phyloP scores from a whole-genome alignment of 2,329 filamentous ascomycete genomes.

The Emergomyces orientalis region DNA sequence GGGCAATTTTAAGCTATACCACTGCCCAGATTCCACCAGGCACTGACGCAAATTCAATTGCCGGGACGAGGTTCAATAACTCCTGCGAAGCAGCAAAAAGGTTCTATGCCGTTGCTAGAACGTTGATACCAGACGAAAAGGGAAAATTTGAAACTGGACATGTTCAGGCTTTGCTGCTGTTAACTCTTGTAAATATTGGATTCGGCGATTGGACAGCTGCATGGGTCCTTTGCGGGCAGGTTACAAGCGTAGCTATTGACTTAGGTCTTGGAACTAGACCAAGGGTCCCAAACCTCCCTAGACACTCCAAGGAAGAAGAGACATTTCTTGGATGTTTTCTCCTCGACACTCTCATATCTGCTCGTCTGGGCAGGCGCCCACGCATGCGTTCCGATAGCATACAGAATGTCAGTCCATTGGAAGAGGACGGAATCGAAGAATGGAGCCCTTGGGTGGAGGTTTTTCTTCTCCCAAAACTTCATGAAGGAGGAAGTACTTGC shows the following conservation, averaged over 20 bases:
- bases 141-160: conserved; percentile 35
- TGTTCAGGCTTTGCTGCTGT: conserved; percentile 36
- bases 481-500: conserved; percentile 23
- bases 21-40: conserved; percentile 24
- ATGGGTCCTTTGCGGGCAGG: conserved; percentile 46
- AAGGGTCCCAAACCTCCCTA: neutral
- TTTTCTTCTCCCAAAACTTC: conserved; percentile 23
- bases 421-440: conserved; percentile 61
- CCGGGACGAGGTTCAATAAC: conserved; percentile 1
- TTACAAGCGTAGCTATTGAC: conserved; percentile 40
- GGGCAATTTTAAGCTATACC: conserved; percentile 38
- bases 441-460: conserved; percentile 62
- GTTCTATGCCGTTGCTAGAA: conserved; percentile 29
- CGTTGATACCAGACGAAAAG: conserved; percentile 32
- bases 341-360: conserved; percentile 44
- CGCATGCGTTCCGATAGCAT: conserved; percentile 45
- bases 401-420: conserved; percentile 40
- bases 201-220: conserved; percentile 41
- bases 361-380: conserved; percentile 37
- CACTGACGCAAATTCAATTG: neutral
- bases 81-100: conserved; percentile 22
- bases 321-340: conserved; percentile 45
- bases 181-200: conserved; percentile 44
- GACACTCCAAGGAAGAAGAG: conserved; percentile 35
- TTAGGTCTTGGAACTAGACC: conserved; percentile 27